Conservation (phyloP, 768 basidiomycete genomes). For the Leccinellum luteum region DNA sequence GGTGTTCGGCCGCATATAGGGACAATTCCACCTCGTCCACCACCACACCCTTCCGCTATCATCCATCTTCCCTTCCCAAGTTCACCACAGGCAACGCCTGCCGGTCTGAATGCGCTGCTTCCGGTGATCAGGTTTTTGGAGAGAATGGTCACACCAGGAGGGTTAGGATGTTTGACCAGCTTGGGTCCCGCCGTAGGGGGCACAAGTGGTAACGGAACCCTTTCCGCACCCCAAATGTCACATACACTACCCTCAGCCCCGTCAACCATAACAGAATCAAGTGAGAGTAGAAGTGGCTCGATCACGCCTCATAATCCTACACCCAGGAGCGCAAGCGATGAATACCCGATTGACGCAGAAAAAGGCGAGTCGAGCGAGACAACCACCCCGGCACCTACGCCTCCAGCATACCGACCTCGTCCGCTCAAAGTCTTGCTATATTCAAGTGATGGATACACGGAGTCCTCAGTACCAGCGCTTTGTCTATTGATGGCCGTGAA, state of each 20-base stretch:
- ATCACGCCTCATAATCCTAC: conserved; percentile 10
- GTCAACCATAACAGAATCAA: conserved; percentile 17
- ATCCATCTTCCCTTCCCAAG: conserved; percentile 77
- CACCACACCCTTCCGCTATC: conserved; percentile 68
- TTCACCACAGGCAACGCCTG: conserved; percentile 52
- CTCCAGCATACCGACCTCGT: conserved; percentile 41
- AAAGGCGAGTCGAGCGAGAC: conserved; percentile 13
- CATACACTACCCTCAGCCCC: conserved; percentile 16
- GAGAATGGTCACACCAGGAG: conserved; percentile 52
- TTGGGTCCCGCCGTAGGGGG: not conserved
- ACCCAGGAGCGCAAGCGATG: not conserved
- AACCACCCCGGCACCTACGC: conserved; percentile 4
- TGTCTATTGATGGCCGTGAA: conserved; percentile 81
- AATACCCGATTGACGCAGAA: conserved; percentile 14
- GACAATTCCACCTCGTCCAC: conserved; percentile 55
- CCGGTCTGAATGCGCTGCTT: conserved; percentile 55
- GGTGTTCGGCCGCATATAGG: not conserved
- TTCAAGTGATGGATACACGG: conserved; percentile 89
- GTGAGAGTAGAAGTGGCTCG: conserved; percentile 19
- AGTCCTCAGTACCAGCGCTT: conserved; percentile 85
- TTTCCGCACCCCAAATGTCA: conserved; percentile 9
- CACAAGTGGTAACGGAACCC: conserved; percentile 1
- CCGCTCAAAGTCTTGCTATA: conserved; percentile 78
- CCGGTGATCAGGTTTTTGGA: conserved; percentile 70
- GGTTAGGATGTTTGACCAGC: conserved; percentile 17